phyloP scores from a whole-genome alignment of 495 filamentous ascomycete species.

The Sordaria brevicollis region DNA sequence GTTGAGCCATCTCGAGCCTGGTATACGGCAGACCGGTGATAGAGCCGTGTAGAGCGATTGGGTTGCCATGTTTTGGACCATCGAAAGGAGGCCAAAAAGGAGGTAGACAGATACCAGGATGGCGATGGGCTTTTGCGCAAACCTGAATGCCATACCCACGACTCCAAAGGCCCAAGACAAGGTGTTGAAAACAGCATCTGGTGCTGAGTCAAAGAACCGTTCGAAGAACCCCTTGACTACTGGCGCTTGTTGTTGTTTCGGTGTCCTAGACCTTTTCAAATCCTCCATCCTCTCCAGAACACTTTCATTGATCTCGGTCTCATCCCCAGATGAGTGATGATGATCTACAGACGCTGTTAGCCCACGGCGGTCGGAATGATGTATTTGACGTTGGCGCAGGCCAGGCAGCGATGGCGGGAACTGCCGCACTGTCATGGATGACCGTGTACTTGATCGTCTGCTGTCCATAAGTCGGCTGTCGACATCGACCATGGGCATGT shows the following conservation, averaged over 20 bases:
- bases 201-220: constrained; percentile 13
- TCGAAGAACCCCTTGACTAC: background rate
- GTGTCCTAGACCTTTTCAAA: background rate
- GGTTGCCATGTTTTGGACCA: constrained; percentile 42
- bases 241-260: background rate
- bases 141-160: constrained; percentile 37
- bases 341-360: background rate
- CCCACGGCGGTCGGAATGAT: background rate
- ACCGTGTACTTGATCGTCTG: constrained; percentile 14
- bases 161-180: constrained; percentile 38
- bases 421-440: constrained; percentile 10
- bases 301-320: background rate
- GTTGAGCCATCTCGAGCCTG: constrained; percentile 45
- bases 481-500: constrained; percentile 31
- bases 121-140: constrained; percentile 45
- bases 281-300: background rate
- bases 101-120: constrained; percentile 43
- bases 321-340: background rate
- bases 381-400: constrained; percentile 16
- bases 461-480: constrained; percentile 10
- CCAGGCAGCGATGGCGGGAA: constrained; percentile 9
- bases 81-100: constrained; percentile 34
- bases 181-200: constrained; percentile 19
- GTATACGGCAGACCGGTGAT: constrained; percentile 55
- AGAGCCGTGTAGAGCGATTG: constrained; percentile 38